phyloP scores from a whole-genome alignment of 192 early-diverging fungal species.

The Piromyces finnis region DNA sequence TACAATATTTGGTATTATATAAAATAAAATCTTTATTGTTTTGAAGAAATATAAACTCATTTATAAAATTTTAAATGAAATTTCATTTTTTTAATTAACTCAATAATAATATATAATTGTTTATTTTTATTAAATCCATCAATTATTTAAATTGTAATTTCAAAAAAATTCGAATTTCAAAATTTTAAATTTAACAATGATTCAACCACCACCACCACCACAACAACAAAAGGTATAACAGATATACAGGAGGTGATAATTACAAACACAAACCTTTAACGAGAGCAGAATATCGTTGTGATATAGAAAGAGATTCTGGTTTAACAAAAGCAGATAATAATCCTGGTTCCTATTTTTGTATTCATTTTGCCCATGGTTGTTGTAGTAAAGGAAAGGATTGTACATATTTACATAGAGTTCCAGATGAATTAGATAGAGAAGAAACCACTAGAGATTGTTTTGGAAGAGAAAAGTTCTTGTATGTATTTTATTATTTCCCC shows the following conservation, averaged over 20 bases:
- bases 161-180: too few relatives aligned
- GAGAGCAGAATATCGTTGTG: conserved; percentile 17
- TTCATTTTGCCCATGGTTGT: conserved; percentile 66
- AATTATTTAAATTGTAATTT: too few relatives aligned
- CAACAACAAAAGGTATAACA: not conserved
- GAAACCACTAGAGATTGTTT: conserved; percentile 44
- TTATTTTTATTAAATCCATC: too few relatives aligned
- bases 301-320: conserved; percentile 44
- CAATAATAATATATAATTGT: too few relatives aligned
- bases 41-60: too few relatives aligned
- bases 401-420: conserved; percentile 25
- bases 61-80: too few relatives aligned
- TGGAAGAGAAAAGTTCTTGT: conserved; percentile 47
- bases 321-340: conserved; percentile 42
- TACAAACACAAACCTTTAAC: not conserved
- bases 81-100: too few relatives aligned
- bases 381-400: conserved; percentile 47
- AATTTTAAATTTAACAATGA: too few relatives aligned
- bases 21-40: too few relatives aligned
- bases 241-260: not conserved
- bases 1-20: not conserved
- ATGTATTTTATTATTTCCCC: not conserved
- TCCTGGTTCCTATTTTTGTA: conserved; percentile 45
- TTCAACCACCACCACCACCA: too few relatives aligned
- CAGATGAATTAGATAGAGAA: conserved; percentile 19